Evolutionary conservation across 257 asterid species (phyloP), one percentile per base, ranked within the genome.

Genomic region (Scutellaria minor): DNA sequence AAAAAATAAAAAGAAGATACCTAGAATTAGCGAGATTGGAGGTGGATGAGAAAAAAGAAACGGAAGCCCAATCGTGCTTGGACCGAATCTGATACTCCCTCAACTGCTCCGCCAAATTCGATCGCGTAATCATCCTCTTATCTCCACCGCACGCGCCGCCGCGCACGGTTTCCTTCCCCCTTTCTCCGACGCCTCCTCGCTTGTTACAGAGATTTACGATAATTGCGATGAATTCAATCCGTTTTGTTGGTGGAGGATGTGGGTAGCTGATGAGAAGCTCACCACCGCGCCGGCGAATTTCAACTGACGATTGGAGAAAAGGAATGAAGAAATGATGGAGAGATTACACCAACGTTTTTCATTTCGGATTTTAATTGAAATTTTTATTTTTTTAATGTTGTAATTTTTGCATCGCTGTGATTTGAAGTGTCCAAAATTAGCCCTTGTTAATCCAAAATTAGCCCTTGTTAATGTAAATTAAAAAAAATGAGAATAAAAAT

Each of bases 21-120:
- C 93, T 87, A 8, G 96, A 85, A 80, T 89, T 76, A 46, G 90
- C 56, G 76, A 86, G 82, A 72, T 84, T 87, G 78, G 97, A 72
- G 64, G 96, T 90, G 58, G 96, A 87, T 73, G 97, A 88, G 89
- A 90, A 93, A 78, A 93, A 90, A 3, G 98, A 93, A 70, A 83
- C 80, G 68, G 98, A 89, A 62, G 96, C 87, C 97, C 96, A 93
- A 68, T 88, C 96, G 64, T 89, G 88, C 76, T 91, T 93, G 46
- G 98, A 93, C 80, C 96, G 91, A 80, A 80, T 85, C 90, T 93
- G 98, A 76, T 93, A 91, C 64, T 93, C 98, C 64, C 96, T 85
- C 24, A 91, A 86, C 90, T 93, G 96, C 83, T 93, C 96, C 80
- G 96, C 98, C 83, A 93, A 82, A 79, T 91, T 93, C 68, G 98